These are phyloP conservation scores for Tanacetum coccineum DNA, from an alignment of 129 eudicot genomes.

Conservation along the genomic window DNA sequence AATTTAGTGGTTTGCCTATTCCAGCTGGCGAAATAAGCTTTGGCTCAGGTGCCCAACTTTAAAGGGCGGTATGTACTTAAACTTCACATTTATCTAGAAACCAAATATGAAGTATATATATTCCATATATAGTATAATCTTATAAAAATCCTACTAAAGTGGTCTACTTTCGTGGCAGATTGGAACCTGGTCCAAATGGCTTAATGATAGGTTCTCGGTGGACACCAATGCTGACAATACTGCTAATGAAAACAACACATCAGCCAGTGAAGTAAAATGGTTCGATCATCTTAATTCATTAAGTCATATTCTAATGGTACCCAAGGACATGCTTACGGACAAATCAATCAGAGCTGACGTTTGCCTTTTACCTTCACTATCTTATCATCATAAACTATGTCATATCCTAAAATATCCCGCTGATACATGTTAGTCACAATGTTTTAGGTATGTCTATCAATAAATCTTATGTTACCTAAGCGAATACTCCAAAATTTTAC, in stretches of 20 bases:
- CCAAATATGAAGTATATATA: neutral
- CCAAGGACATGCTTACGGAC: conserved; percentile 85
- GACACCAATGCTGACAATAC: conserved; percentile 20
- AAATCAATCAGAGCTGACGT: conserved; percentile 67
- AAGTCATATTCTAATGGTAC: conserved; percentile 91
- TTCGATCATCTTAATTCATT: conserved; percentile 44
- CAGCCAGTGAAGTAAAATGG: too few species aligned
- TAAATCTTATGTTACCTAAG: conserved; percentile 57
- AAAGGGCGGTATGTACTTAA: conserved; percentile 56
- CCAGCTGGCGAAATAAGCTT: conserved; percentile 89
- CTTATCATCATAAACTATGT: neutral
- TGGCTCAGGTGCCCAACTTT: conserved; percentile 93
- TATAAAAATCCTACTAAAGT: neutral
- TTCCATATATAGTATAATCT: too few species aligned
- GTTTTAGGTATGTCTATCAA: conserved; percentile 72
- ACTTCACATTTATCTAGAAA: neutral
- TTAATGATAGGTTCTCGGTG: conserved; percentile 46
- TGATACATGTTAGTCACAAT: neutral
- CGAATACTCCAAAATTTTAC: conserved; percentile 67
- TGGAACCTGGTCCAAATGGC: conserved; percentile 87
- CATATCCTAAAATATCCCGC: conserved; percentile 11
- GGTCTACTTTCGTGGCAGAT: conserved; percentile 41
- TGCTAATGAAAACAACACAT: conserved; percentile 20
- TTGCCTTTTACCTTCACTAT: neutral
- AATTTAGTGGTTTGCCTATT: conserved; percentile 71